Percentiles rank a stretch among this genome's conserved stretches.
Conservation (phyloP, 2,329 filamentous ascomycete species). For the Nakataea oryzae region DNA sequence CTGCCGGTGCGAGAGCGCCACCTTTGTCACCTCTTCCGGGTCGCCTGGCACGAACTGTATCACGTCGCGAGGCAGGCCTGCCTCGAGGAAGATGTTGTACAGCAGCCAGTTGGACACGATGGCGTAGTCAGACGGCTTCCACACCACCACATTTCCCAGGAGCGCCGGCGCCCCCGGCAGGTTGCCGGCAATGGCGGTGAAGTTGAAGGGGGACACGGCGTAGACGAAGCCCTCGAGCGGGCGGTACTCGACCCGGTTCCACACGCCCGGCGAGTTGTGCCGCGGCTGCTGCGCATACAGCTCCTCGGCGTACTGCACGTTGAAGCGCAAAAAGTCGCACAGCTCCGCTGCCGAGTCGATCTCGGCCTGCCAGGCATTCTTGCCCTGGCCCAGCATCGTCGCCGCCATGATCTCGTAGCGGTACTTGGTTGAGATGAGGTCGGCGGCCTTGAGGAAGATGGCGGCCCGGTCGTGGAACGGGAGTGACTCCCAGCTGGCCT, state of each 20-base stretch:
- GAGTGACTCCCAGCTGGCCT: conserved; percentile 73
- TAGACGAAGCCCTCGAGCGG: conserved; percentile 94
- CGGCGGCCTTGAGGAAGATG: conserved; percentile 91
- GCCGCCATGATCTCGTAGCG: conserved; percentile 93
- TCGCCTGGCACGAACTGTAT: conserved; percentile 92
- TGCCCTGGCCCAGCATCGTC: conserved; percentile 93
- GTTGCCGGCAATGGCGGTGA: conserved; percentile 89
- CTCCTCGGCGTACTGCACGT: conserved; percentile 88
- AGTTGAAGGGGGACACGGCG: conserved; percentile 91
- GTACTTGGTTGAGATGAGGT: conserved; percentile 85
- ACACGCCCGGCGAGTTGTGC: conserved; percentile 74
- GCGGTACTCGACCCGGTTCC: conserved; percentile 86
- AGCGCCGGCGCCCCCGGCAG: conserved; percentile 73
- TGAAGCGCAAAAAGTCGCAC: conserved; percentile 87
- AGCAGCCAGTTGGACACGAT: conserved; percentile 87
- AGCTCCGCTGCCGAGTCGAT: conserved; percentile 92
- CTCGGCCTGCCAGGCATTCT: conserved; percentile 99
- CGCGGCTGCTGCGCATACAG: conserved; percentile 78
- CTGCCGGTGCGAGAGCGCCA: conserved; percentile 63
- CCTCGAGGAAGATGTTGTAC: conserved; percentile 83
- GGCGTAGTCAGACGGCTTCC: conserved; percentile 89
- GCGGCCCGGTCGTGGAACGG: conserved; percentile 87
- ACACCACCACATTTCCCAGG: conserved; percentile 89
- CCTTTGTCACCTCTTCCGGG: conserved; percentile 71
- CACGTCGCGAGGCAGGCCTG: conserved; percentile 78